These are phyloP conservation scores for Eimeria tenella DNA, from an alignment of 169 alveolate species.

Conservation along the genomic window DNA sequence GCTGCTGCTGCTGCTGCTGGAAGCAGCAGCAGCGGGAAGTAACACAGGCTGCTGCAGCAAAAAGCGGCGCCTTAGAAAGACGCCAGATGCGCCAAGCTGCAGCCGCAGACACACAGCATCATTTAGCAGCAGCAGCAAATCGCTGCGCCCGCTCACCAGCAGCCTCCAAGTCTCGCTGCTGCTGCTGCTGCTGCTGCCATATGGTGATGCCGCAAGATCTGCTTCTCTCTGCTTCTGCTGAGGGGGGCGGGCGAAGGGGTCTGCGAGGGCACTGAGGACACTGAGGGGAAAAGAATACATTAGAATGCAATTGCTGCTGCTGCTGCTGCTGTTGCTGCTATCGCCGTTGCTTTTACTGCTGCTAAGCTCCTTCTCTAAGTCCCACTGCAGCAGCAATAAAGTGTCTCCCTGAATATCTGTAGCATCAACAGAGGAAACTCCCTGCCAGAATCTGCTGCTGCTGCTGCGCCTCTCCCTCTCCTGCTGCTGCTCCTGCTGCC, in stretches of 20 bases:
- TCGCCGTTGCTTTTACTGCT: background rate
- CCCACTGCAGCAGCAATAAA: conserved; percentile 17
- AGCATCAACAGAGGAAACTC: background rate
- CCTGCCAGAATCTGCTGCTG: background rate
- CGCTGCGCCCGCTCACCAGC: conserved; percentile 36
- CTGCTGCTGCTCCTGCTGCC: conserved; percentile 13
- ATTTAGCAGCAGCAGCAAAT: conserved; percentile 43
- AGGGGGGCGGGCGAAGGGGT: background rate
- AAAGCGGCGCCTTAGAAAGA: conserved; percentile 19
- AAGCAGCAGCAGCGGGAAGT: background rate
- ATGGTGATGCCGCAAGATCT: background rate
- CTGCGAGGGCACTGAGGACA: background rate
- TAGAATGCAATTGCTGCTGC: background rate
- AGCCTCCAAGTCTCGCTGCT: conserved; percentile 35
- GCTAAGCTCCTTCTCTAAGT: background rate
- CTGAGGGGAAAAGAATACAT: background rate
- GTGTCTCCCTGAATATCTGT: background rate
- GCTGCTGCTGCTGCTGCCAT: conserved; percentile 62
- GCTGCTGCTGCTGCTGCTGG: conserved; percentile 25
- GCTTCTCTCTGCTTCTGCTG: conserved; percentile 2
- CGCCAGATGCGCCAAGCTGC: conserved; percentile 20
- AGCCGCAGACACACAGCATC: conserved; percentile 58
- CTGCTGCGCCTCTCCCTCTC: background rate
- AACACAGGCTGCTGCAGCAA: conserved; percentile 30
- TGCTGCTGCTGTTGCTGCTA: too few species aligned